These are phyloP conservation scores for Passiflora organensis DNA, from an alignment of 345 rosid genomes.

Conservation along the genomic window DNA sequence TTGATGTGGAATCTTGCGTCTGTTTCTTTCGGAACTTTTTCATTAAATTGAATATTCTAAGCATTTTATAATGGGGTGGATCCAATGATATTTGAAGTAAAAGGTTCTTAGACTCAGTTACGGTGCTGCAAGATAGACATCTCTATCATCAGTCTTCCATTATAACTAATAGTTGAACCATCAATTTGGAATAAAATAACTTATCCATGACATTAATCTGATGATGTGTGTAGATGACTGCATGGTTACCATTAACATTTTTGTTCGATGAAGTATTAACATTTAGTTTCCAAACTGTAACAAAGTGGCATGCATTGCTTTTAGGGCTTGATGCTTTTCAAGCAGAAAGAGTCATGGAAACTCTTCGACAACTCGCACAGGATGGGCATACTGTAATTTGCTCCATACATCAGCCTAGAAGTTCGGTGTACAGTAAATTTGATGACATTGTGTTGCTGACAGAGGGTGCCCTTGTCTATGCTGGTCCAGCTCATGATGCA, in stretches of 20 bases:
- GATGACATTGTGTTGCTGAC: slow-evolving; percentile 85
- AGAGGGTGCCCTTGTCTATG: slow-evolving; percentile 74
- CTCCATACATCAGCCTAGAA: slow-evolving; percentile 98
- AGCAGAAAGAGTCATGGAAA: slow-evolving; percentile 95
- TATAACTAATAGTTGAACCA: not conserved
- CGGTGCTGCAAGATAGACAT: not conserved
- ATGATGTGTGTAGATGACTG: slow-evolving; percentile 4
- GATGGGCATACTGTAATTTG: slow-evolving; percentile 97
- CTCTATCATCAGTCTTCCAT: not conserved
- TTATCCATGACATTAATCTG: not conserved
- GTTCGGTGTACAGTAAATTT: slow-evolving; percentile 82
- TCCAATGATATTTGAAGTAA: not conserved
- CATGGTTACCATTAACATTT: slow-evolving; percentile 8
- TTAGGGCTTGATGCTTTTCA: slow-evolving; percentile 98
- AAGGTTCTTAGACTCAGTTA: not conserved
- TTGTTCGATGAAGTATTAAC: not conserved
- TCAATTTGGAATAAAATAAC: not conserved
- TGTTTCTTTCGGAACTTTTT: too few species aligned
- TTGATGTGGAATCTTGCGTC: too few species aligned
- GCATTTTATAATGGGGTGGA: not conserved
- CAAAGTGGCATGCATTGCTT: slow-evolving; percentile 15
- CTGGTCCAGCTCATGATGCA: slow-evolving; percentile 78
- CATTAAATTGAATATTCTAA: not conserved
- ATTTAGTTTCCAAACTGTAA: not conserved
- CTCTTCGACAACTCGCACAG: slow-evolving; percentile 74